phyloP scores from a whole-genome alignment of 441 rosid species.

The Erodium moschatum region DNA sequence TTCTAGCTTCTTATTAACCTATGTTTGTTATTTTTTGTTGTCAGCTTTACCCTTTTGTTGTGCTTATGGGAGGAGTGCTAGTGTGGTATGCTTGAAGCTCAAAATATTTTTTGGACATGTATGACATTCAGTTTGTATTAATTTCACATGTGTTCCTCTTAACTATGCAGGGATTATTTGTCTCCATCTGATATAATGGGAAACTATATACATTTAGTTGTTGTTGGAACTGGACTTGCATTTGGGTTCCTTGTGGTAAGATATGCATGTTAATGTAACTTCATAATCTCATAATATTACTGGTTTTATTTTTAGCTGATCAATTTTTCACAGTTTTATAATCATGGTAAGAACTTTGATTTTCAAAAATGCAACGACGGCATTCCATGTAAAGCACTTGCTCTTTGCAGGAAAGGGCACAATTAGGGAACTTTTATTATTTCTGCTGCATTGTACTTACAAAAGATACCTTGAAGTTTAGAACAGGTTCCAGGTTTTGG shows the following conservation, averaged over 20 bases:
- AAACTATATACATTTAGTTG: conserved; percentile 79
- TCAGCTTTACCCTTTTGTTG: conserved; percentile 72
- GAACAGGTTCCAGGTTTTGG: not conserved
- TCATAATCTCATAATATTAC: not conserved
- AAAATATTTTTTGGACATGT: conserved; percentile 7
- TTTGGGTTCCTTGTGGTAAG: conserved; percentile 99
- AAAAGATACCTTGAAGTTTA: not conserved
- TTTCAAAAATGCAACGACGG: not conserved
- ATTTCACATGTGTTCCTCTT: conserved; percentile 20
- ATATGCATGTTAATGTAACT: conserved; percentile 3
- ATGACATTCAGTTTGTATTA: conserved; percentile 9
- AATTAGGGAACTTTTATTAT: not conserved
- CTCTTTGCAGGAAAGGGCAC: not conserved
- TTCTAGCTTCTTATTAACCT: conserved; percentile 11
- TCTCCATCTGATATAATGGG: conserved; percentile 67
- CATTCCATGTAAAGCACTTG: not conserved
- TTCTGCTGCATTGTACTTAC: conserved; percentile 4
- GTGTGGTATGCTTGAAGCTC: conserved; percentile 44
- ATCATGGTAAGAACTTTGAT: not conserved
- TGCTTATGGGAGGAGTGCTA: conserved; percentile 65
- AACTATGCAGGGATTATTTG: conserved; percentile 73
- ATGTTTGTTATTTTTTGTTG: conserved; percentile 23
- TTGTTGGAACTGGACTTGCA: conserved; percentile 92
- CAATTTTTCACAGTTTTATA: not conserved
- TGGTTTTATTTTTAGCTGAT: too few species aligned